Evolutionary conservation across 345 rosid species (phyloP).

Genomic region (Dipteronia sinensis): DNA sequence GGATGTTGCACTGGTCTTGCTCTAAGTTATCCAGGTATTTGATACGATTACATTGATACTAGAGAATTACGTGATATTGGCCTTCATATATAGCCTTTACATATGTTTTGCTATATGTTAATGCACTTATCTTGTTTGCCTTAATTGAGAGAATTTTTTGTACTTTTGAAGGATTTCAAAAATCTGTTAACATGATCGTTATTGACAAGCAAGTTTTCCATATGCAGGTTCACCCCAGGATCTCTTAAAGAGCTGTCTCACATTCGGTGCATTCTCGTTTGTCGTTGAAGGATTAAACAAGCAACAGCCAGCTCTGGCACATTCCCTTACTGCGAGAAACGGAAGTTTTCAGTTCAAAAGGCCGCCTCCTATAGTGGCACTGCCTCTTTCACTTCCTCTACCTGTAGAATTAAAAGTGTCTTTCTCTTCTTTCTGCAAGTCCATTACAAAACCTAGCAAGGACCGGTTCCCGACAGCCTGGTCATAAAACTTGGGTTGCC

Average conservation of each 20-base stretch:
- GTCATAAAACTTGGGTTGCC: slow-evolving; percentile 7
- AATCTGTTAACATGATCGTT: neutral
- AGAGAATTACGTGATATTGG: neutral
- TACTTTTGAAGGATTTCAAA: neutral
- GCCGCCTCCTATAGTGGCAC: slow-evolving; percentile 38
- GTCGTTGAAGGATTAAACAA: slow-evolving; percentile 77
- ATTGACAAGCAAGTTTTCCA: neutral
- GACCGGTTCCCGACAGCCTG: slow-evolving; percentile 27
- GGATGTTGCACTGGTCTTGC: slow-evolving; percentile 93
- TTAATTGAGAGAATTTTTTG: neutral
- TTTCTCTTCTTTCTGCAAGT: slow-evolving; percentile 67
- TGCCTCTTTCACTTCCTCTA: slow-evolving; percentile 61
- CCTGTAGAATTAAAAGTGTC: slow-evolving; percentile 68
- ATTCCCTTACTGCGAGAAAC: slow-evolving; percentile 41
- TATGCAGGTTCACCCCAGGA: slow-evolving; percentile 72
- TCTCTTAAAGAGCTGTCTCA: slow-evolving; percentile 74
- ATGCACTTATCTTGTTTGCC: neutral
- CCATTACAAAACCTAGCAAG: slow-evolving; percentile 48
- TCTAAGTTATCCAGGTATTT: slow-evolving; percentile 78
- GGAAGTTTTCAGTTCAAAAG: slow-evolving; percentile 20
- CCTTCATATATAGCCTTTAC: neutral
- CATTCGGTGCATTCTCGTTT: slow-evolving; percentile 86
- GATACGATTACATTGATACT: neutral
- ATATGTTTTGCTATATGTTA: neutral
- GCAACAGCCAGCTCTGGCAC: slow-evolving; percentile 80